Evolutionary conservation across 495 filamentous ascomycete species (phyloP).

Genomic region (Penicillium mononematosum): DNA sequence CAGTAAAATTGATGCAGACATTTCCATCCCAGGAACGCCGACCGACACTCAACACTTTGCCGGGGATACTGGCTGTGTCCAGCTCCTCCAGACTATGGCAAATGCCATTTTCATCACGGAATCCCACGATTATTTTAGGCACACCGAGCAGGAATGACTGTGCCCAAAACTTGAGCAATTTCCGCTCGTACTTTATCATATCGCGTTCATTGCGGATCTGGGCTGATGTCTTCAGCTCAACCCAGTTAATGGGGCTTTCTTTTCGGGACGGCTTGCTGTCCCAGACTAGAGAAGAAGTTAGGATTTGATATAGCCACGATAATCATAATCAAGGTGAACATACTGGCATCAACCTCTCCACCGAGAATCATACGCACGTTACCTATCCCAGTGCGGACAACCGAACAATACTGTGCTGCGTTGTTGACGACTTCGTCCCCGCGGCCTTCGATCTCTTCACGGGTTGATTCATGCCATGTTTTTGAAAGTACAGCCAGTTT

Average conservation of each 20-base stretch:
- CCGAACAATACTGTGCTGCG: conserved; percentile 88
- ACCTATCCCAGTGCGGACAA: conserved; percentile 84
- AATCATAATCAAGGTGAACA: conserved; percentile 25
- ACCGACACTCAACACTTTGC: conserved; percentile 62
- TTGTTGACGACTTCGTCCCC: conserved; percentile 74
- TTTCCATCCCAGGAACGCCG: conserved; percentile 80
- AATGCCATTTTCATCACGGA: conserved; percentile 71
- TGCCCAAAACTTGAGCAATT: conserved; percentile 92
- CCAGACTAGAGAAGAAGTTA: conserved; percentile 58
- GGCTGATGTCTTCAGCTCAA: conserved; percentile 91
- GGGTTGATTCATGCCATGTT: conserved; percentile 66
- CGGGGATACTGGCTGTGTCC: conserved; percentile 73
- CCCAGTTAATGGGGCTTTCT: conserved; percentile 75
- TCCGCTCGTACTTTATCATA: conserved; percentile 75
- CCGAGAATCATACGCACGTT: conserved; percentile 70
- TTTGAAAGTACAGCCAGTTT: conserved; percentile 70
- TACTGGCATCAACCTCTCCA: conserved; percentile 93
- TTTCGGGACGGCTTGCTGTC: conserved; percentile 68
- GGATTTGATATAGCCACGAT: not conserved
- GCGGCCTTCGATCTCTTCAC: conserved; percentile 75
- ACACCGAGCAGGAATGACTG: conserved; percentile 95
- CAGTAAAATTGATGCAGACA: conserved; percentile 84
- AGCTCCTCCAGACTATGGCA: conserved; percentile 70
- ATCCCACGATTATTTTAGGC: conserved; percentile 87
- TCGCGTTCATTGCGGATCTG: conserved; percentile 64